Conservation (phyloP, 805 yeast genomes). For the Wickerhamiella sorbophila region DNA sequence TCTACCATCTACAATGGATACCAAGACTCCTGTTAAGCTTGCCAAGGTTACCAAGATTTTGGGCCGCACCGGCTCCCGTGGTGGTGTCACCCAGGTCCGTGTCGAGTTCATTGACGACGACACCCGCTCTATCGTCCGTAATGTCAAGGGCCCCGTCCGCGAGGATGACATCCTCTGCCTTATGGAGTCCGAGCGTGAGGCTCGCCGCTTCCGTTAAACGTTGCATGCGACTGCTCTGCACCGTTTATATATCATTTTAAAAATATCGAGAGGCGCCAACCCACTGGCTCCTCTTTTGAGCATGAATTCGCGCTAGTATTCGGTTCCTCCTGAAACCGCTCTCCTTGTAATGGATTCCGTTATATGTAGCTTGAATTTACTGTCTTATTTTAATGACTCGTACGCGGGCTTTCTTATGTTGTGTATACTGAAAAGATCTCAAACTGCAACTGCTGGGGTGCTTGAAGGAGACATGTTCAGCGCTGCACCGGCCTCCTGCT, state of each 20-base stretch:
- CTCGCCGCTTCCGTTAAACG: slow-evolving; percentile 37
- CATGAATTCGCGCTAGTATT: slow-evolving; percentile 3
- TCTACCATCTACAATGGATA: slow-evolving; percentile 22
- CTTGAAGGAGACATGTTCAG: too few species aligned
- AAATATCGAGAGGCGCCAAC: background rate
- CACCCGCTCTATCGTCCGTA: slow-evolving; percentile 91
- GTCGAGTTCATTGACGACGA: slow-evolving; percentile 93
- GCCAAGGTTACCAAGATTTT: slow-evolving; percentile 99
- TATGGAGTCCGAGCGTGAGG: slow-evolving; percentile 99
- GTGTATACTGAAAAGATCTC: slow-evolving; percentile 1
- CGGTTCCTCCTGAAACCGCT: background rate
- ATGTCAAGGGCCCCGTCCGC: slow-evolving; percentile 96
- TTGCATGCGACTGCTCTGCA: background rate
- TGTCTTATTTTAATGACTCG: background rate
- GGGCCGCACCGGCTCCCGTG: slow-evolving; percentile 99
- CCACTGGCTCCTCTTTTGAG: slow-evolving; percentile 5
- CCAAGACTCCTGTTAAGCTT: slow-evolving; percentile 76
- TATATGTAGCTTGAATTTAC: background rate
- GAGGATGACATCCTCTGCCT: slow-evolving; percentile 96
- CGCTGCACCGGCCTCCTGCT: too few species aligned
- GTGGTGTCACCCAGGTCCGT: slow-evolving; percentile 99
- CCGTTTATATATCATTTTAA: background rate
- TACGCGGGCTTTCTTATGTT: background rate
- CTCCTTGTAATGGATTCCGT: background rate
- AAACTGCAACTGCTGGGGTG: too few species aligned